Conservation (phyloP, 1,284 basidiomycete species). For the Pisolithus thermaeus region DNA sequence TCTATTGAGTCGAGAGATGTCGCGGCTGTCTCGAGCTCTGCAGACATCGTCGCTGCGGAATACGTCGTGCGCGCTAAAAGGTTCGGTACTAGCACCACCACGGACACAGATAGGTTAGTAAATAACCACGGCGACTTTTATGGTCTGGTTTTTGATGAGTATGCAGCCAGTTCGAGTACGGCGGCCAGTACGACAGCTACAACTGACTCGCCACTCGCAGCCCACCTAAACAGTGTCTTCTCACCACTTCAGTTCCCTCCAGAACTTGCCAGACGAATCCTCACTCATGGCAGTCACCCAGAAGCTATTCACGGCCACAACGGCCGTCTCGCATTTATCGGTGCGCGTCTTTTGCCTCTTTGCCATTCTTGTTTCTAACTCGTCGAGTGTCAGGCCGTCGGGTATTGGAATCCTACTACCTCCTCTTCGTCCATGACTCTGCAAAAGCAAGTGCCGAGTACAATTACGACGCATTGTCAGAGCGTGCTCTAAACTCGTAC, state of each 20-base stretch:
- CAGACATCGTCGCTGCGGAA: conserved; percentile 5
- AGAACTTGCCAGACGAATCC: conserved; percentile 61
- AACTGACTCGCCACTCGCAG: conserved; percentile 30
- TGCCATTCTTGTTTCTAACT: conserved; percentile 1
- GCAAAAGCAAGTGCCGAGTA: conserved; percentile 41
- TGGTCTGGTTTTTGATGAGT: background rate
- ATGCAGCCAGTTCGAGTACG: background rate
- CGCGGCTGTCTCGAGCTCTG: conserved; percentile 15
- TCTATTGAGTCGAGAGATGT: conserved; percentile 7
- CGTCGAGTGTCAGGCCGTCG: conserved; percentile 50
- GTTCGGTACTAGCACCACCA: conserved; percentile 7
- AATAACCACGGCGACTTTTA: conserved; percentile 5
- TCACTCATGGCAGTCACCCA: conserved; percentile 71
- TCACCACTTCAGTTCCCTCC: conserved; percentile 60
- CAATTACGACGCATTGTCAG: conserved; percentile 50
- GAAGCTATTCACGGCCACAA: conserved; percentile 64
- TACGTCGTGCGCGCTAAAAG: conserved; percentile 9
- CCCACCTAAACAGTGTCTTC: conserved; percentile 60
- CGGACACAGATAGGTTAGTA: conserved; percentile 7
- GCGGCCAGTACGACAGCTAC: background rate
- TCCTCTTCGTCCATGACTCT: conserved; percentile 60
- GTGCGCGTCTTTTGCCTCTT: conserved; percentile 32
- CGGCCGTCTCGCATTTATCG: conserved; percentile 61
- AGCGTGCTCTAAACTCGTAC: conserved; percentile 59
- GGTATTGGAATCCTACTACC: conserved; percentile 65